These are phyloP conservation scores for Paramecium biaurelia DNA, from an alignment of 73 alveolate genomes.

Conservation along the genomic window DNA sequence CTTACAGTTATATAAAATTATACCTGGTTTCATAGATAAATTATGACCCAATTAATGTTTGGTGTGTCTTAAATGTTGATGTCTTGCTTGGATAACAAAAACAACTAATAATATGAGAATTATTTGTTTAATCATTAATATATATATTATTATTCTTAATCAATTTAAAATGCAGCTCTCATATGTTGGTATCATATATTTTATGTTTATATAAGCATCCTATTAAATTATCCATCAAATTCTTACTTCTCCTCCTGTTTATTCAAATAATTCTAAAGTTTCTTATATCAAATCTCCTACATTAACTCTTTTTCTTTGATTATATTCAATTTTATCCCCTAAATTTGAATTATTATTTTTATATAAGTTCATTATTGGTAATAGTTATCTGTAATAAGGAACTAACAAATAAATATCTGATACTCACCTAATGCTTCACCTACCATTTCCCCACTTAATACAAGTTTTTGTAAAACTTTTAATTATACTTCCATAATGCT, in stretches of 20 bases:
- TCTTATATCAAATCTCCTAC: constrained; percentile 96
- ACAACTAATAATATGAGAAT: constrained; percentile 33
- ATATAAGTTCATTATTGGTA: constrained; percentile 97
- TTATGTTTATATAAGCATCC: constrained; percentile 99
- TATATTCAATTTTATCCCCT: constrained; percentile 97
- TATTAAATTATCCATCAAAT: background rate
- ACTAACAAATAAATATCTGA: constrained; percentile 57
- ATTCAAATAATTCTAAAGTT: constrained; percentile 95
- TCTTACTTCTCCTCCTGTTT: constrained; percentile 94
- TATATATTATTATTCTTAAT: constrained; percentile 4
- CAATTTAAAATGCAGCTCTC: constrained; percentile 96
- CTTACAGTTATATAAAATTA: background rate
- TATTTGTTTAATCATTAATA: background rate
- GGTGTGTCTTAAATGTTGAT: background rate
- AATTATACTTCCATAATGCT: constrained; percentile 95
- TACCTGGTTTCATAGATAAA: constrained; percentile 11
- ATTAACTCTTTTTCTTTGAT: constrained; percentile 91
- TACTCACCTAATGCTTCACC: constrained; percentile 96
- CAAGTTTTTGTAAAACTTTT: constrained; percentile 96
- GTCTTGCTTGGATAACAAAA: background rate
- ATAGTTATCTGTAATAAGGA: constrained; percentile 99
- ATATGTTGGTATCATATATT: constrained; percentile 99
- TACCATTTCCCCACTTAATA: constrained; percentile 96
- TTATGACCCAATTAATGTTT: background rate
- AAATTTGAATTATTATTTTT: constrained; percentile 89